Evolutionary conservation across 352 stramenopile genomes (phyloP).

Genomic region (Lagenidium giganteum): DNA sequence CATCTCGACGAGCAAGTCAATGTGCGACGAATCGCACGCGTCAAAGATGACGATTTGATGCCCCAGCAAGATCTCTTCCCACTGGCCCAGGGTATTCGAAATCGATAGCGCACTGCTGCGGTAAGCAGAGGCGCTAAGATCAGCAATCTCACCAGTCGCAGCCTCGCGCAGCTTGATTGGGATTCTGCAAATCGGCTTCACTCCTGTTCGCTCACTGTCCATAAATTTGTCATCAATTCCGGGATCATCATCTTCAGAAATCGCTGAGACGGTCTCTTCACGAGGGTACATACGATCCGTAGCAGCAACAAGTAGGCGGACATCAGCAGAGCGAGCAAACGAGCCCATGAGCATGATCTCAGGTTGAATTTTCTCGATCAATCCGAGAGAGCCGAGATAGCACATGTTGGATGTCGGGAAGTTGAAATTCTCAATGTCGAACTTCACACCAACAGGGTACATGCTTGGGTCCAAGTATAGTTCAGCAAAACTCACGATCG

Average conservation of each 20-base stretch:
- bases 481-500: slow-evolving; percentile 46
- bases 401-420: slow-evolving; percentile 53
- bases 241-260: slow-evolving; percentile 15
- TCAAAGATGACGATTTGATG: slow-evolving; percentile 44
- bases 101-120: slow-evolving; percentile 35
- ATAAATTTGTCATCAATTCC: slow-evolving; percentile 10
- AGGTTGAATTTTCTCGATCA: slow-evolving; percentile 48
- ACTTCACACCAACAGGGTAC: slow-evolving; percentile 42
- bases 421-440: slow-evolving; percentile 47
- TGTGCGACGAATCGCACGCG: slow-evolving; percentile 28
- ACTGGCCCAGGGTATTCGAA: slow-evolving; percentile 46
- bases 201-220: slow-evolving; percentile 4
- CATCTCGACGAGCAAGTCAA: slow-evolving; percentile 44
- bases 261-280: background rate
- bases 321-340: slow-evolving; percentile 30
- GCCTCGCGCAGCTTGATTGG: slow-evolving; percentile 31
- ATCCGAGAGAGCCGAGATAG: slow-evolving; percentile 42
- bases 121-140: slow-evolving; percentile 31
- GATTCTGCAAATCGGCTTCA: slow-evolving; percentile 27
- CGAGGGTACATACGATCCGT: slow-evolving; percentile 5
- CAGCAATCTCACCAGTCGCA: slow-evolving; percentile 23
- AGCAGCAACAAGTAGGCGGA: slow-evolving; percentile 29
- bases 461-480: slow-evolving; percentile 33
- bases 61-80: slow-evolving; percentile 35
- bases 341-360: slow-evolving; percentile 43